Conservation (phyloP, 2,329 filamentous ascomycete species). For the Fusarium siculi region DNA sequence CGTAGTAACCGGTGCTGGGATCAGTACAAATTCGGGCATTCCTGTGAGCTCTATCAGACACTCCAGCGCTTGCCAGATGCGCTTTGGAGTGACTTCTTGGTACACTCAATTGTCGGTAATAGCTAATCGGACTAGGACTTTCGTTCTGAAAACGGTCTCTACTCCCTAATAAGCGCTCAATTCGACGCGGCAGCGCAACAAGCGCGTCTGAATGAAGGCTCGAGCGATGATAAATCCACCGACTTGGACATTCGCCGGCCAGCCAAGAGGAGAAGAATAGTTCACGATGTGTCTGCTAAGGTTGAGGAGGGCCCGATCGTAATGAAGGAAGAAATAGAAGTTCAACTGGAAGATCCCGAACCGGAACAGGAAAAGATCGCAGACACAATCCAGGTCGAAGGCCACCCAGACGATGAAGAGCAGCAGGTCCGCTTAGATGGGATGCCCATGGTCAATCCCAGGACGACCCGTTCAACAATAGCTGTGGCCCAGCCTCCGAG, state of each 20-base stretch:
- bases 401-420: slow-evolving; percentile 27
- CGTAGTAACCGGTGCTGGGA: slow-evolving; percentile 77
- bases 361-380: slow-evolving; percentile 26
- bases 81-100: neutral
- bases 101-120: neutral
- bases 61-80: slow-evolving; percentile 16
- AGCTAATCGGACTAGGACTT: slow-evolving; percentile 65
- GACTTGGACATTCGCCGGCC: slow-evolving; percentile 35
- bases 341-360: slow-evolving; percentile 31
- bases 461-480: slow-evolving; percentile 35
- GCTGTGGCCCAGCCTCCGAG: slow-evolving; percentile 40
- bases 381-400: slow-evolving; percentile 33
- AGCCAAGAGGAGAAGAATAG: slow-evolving; percentile 50
- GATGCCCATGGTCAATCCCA: slow-evolving; percentile 28
- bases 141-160: slow-evolving; percentile 77
- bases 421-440: slow-evolving; percentile 1
- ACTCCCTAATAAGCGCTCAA: slow-evolving; percentile 76
- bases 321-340: slow-evolving; percentile 40
- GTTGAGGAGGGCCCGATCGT: slow-evolving; percentile 14
- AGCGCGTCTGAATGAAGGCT: slow-evolving; percentile 42
- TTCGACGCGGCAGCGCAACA: slow-evolving; percentile 65
- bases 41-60: slow-evolving; percentile 60
- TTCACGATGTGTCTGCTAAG: slow-evolving; percentile 35
- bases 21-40: slow-evolving; percentile 81
- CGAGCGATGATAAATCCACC: slow-evolving; percentile 34